Percentiles rank a stretch among this genome's conserved stretches.
Evolutionary conservation across 2,329 filamentous ascomycete species (phyloP).

Genomic region (Stagonosporopsis vannaccii): DNA sequence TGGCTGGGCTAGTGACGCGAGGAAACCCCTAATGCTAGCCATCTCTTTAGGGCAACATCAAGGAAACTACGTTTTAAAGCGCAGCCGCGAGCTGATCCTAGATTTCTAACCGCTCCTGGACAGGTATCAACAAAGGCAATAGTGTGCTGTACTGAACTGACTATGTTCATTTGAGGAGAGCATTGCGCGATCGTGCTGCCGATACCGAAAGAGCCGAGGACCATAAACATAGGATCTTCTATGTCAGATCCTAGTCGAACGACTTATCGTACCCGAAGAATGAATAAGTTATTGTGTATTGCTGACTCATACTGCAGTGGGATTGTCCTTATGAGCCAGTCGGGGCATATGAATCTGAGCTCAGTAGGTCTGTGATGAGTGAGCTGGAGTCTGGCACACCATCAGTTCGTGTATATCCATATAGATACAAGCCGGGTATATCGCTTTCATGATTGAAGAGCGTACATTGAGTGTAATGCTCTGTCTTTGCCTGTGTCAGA

Average conservation of each 20-base stretch:
- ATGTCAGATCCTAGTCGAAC: background rate
- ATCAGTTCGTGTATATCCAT: background rate
- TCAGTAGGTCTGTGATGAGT: too few species aligned
- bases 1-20: background rate
- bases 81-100: background rate
- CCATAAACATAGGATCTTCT: background rate
- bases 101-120: background rate
- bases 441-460: background rate
- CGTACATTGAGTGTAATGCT: too few species aligned
- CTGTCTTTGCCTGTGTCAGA: background rate
- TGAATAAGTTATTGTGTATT: background rate
- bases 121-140: background rate
- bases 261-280: too few species aligned
- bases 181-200: background rate
- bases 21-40: background rate
- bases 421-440: background rate
- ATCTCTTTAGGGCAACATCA: background rate
- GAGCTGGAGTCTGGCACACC: too few species aligned
- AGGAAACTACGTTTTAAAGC: background rate
- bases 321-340: too few species aligned
- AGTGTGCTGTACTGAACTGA: background rate
- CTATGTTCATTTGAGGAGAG: background rate
- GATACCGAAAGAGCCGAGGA: background rate
- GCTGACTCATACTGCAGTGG: too few species aligned
- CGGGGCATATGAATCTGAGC: too few species aligned